Conservation (phyloP, 768 basidiomycete species). For the Rubroboletus satanas region DNA sequence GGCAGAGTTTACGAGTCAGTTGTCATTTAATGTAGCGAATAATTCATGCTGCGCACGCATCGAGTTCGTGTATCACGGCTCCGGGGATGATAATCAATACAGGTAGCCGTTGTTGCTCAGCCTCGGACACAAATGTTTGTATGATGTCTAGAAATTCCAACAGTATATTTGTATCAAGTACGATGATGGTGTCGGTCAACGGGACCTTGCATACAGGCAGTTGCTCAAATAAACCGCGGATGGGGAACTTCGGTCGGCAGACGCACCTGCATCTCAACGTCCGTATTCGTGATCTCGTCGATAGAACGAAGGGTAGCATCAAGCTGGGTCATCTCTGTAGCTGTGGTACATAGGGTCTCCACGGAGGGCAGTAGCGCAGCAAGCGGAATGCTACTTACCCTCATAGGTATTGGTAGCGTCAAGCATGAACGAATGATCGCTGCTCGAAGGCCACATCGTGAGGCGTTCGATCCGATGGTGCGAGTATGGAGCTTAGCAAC, state of each 20-base stretch:
- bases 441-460: conserved; percentile 4
- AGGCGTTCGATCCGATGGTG: neutral
- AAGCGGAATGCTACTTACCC: conserved; percentile 7
- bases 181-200: conserved; percentile 46
- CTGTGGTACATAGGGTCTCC: conserved; percentile 2
- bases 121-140: conserved; percentile 59
- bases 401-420: neutral
- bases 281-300: conserved; percentile 54
- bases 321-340: conserved; percentile 8
- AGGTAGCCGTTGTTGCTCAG: conserved; percentile 47
- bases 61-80: conserved; percentile 73
- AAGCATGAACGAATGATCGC: neutral
- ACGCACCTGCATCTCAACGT: conserved; percentile 72
- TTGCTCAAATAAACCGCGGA: neutral
- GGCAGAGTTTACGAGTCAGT: neutral
- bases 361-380: neutral
- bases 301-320: conserved; percentile 48
- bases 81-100: conserved; percentile 67
- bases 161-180: conserved; percentile 79
- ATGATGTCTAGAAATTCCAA: conserved; percentile 63
- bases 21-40: neutral
- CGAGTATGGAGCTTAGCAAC: neutral
- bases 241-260: neutral
- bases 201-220: conserved; percentile 34
- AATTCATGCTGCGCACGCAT: conserved; percentile 45